phyloP scores from a whole-genome alignment of 768 basidiomycete genomes.

The Amanita rimosa region DNA sequence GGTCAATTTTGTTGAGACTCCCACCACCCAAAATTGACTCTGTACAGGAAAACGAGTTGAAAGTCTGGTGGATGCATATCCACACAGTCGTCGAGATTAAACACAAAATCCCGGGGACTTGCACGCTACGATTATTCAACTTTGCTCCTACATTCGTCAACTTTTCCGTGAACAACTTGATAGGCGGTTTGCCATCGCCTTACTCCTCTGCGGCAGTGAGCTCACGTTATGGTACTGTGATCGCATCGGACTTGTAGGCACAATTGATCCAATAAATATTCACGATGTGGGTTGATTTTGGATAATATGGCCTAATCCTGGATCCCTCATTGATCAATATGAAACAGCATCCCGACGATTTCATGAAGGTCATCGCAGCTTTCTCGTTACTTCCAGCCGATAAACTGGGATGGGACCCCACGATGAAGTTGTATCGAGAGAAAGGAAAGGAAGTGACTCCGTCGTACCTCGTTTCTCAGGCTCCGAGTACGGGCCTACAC shows the following conservation, averaged over 20 bases:
- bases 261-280: slow-evolving; percentile 7
- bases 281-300: neutral
- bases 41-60: neutral
- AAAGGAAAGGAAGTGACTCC: neutral
- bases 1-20: neutral
- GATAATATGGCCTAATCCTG: too few relatives aligned
- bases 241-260: slow-evolving; percentile 8
- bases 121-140: neutral
- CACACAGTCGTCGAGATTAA: neutral
- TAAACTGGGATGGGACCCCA: neutral
- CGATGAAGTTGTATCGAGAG: neutral
- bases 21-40: too few relatives aligned
- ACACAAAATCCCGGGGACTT: neutral
- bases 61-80: neutral
- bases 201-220: slow-evolving; percentile 3
- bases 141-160: slow-evolving; percentile 8
- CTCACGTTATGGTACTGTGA: slow-evolving; percentile 6
- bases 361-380: neutral
- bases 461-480: neutral
- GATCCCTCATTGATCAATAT: neutral
- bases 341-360: neutral
- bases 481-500: too few relatives aligned
- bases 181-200: slow-evolving; percentile 6
- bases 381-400: neutral
- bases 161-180: slow-evolving; percentile 8